Conservation (phyloP, 2,329 filamentous ascomycete genomes). For the Tetracladium maxilliforme region DNA sequence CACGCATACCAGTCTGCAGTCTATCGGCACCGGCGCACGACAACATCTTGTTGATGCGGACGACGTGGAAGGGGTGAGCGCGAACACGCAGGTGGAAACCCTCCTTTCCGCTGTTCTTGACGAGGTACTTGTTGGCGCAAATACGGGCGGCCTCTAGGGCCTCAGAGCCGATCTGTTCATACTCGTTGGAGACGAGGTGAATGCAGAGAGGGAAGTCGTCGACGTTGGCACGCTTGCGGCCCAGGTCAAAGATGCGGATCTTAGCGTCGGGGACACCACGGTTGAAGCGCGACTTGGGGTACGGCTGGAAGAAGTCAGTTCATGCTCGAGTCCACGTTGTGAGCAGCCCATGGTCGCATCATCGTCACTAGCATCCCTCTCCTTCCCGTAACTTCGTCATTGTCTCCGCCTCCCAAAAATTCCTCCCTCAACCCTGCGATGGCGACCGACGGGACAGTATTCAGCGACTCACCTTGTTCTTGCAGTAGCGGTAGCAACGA, state of each 20-base stretch:
- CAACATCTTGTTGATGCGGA: constrained; percentile 99
- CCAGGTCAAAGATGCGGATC: constrained; percentile 97
- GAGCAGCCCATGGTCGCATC: not conserved
- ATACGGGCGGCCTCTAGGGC: constrained; percentile 99
- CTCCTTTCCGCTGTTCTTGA: constrained; percentile 60
- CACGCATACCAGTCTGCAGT: constrained; percentile 99
- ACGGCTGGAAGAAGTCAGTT: constrained; percentile 45
- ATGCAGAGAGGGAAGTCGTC: constrained; percentile 99
- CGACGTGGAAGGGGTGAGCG: constrained; percentile 98
- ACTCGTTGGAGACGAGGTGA: constrained; percentile 99
- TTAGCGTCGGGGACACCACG: constrained; percentile 83
- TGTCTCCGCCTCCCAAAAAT: constrained; percentile 2
- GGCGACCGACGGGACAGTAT: no score
- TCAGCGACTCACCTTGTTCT: constrained; percentile 81
- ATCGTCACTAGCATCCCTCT: no score
- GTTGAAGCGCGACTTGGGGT: constrained; percentile 99
- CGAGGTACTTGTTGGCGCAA: constrained; percentile 95
- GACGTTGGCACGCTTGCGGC: constrained; percentile 95
- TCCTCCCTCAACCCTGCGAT: constrained; percentile 1
- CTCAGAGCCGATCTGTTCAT: constrained; percentile 99
- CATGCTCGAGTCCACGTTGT: constrained; percentile 1
- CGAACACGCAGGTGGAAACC: constrained; percentile 63
- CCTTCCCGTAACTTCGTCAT: no score
- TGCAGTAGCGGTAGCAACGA: constrained; percentile 99
- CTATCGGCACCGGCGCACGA: constrained; percentile 99